Base-by-base conservation (phyloP, 225 moss, liverwort and hornwort genomes). In the Pseudoscleropodium purum region DNA sequence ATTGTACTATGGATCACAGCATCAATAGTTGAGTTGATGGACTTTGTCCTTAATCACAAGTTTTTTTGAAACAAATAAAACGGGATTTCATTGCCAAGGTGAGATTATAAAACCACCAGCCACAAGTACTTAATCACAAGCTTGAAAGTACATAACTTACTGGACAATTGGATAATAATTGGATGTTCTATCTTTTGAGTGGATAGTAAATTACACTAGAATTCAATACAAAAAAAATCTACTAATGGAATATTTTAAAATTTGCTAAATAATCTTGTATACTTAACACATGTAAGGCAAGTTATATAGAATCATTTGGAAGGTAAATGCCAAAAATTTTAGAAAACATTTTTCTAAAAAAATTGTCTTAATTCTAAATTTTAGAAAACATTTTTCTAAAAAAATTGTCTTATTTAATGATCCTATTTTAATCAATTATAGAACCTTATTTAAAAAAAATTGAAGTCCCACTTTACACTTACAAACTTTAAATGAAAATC, bases 381-480 rank as follows among this genome's bases (percentile, higher is more conserved):
- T n/a, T n/a, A n/a, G n/a, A n/a, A n/a, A n/a, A n/a, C n/a, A n/a
- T n/a, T n/a, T n/a, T 56, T 56, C 18, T 6, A 19, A 19, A 45
- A 45, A 30, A 30, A 30, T 45, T 6, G 5, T 10, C 1, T 29
- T 18, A n/a, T n/a, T n/a, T n/a, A n/a, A 36, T 8, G 5, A 77
- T 77, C 1, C 2, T 77, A 52, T 8, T 13, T 29, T 7, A 47
- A 31, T 12, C 8, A 33, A 19, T 33, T 19, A 21, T 76, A 13
- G 0, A 43, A 76, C 4, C 0, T 51, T 7, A 0, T 34, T 33
- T 23, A 4, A 0, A 34, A 52, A 36, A 8, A 36, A 77, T 36
- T 54, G 15, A 34, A 54, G 3, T 1, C 10, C 14, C 16, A 11
- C 2, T 0, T 56, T 79, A 4, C 1, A 0, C 14, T 56, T 37